Evolutionary conservation across 768 basidiomycete genomes (phyloP).

Genomic region (Tremella yokohamensis): DNA sequence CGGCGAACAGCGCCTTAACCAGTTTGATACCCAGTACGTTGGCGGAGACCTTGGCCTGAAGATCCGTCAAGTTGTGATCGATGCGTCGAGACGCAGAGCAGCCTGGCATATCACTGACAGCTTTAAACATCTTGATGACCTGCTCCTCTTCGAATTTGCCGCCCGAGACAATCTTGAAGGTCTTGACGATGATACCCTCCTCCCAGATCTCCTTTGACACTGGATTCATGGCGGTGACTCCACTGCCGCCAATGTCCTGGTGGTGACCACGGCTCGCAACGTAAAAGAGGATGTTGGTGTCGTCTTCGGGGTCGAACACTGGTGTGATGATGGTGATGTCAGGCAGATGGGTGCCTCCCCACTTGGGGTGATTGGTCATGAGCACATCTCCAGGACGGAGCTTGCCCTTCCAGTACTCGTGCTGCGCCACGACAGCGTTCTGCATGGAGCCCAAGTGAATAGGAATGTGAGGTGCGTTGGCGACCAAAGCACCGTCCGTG

Average conservation of each 20-base stretch:
- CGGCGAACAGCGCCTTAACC: slow-evolving; percentile 76
- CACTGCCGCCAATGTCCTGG: slow-evolving; percentile 77
- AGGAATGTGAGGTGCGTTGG: slow-evolving; percentile 44
- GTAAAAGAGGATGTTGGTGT: slow-evolving; percentile 22
- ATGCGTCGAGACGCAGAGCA: slow-evolving; percentile 44
- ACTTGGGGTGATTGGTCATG: slow-evolving; percentile 28
- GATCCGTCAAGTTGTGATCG: slow-evolving; percentile 53
- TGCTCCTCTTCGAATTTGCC: slow-evolving; percentile 73
- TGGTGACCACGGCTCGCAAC: slow-evolving; percentile 25
- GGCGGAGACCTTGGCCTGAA: slow-evolving; percentile 57
- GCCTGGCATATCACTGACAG: slow-evolving; percentile 14
- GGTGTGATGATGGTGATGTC: slow-evolving; percentile 39
- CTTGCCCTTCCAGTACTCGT: slow-evolving; percentile 14
- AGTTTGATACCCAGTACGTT: slow-evolving; percentile 84
- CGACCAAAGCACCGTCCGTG: slow-evolving; percentile 54
- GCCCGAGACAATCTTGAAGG: slow-evolving; percentile 80
- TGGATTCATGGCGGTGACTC: slow-evolving; percentile 88
- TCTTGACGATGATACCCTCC: slow-evolving; percentile 83
- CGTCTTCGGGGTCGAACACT: slow-evolving; percentile 22
- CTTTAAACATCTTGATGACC: slow-evolving; percentile 70
- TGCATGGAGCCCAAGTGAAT: slow-evolving; percentile 39
- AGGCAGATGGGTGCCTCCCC: slow-evolving; percentile 29
- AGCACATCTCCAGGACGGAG: slow-evolving; percentile 33
- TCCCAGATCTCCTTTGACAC: slow-evolving; percentile 87
- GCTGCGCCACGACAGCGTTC: slow-evolving; percentile 32